Evolutionary conservation across 1,284 basidiomycete genomes (phyloP).

Genomic region (Cryptococcus hybrid): DNA sequence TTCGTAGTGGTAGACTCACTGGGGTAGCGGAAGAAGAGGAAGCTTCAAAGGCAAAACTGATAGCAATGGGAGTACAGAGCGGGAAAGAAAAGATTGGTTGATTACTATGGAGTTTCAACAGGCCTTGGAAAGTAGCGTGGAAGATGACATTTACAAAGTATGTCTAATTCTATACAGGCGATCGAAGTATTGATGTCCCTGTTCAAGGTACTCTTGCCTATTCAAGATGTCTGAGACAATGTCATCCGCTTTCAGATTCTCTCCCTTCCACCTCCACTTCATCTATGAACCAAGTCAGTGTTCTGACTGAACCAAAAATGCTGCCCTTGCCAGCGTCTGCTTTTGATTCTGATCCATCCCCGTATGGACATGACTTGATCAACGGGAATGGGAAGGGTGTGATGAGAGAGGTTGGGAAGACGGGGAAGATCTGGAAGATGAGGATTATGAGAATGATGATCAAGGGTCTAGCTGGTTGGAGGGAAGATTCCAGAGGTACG

Average conservation of each 20-base stretch:
- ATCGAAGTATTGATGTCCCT: background rate
- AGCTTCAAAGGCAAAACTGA: background rate
- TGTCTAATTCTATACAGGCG: background rate
- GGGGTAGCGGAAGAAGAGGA: background rate
- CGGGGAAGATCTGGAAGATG: slow-evolving; percentile 27
- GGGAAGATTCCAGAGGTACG: slow-evolving; percentile 41
- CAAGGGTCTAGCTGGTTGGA: slow-evolving; percentile 36
- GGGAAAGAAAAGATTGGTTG: slow-evolving; percentile 39
- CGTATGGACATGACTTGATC: background rate
- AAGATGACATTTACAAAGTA: slow-evolving; percentile 23
- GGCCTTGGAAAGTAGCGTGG: slow-evolving; percentile 6
- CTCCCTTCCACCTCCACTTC: slow-evolving; percentile 12
- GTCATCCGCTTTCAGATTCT: slow-evolving; percentile 34
- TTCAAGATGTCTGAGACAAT: no score
- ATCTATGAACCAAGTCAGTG: slow-evolving; percentile 25
- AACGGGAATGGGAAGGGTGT: background rate
- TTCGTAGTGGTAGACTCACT: slow-evolving; percentile 27
- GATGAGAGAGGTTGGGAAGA: slow-evolving; percentile 36
- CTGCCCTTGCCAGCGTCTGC: slow-evolving; percentile 16
- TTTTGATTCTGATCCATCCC: background rate
- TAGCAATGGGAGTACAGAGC: slow-evolving; percentile 28
- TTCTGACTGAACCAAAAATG: slow-evolving; percentile 37
- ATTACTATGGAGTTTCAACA: slow-evolving; percentile 32
- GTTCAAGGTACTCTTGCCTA: slow-evolving; percentile 19
- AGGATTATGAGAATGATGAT: slow-evolving; percentile 17